Base-by-base conservation (phyloP, 345 rosid genomes). In the Boechera stricta region DNA sequence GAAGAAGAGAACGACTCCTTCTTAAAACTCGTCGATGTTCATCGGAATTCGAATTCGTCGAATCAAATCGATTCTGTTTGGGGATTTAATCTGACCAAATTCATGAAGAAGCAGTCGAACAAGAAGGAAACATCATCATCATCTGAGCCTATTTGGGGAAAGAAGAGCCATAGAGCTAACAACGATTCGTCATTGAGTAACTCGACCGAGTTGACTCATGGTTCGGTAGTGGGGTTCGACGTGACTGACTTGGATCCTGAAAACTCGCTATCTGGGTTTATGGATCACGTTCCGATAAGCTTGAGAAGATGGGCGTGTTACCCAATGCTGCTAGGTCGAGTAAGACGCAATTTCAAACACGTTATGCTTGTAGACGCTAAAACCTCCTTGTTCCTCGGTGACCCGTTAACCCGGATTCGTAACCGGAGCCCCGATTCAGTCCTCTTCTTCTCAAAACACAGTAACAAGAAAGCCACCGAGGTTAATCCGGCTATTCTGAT, bases 281-380 rank as follows among this genome's bases (percentile, higher is more conserved):
- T 95, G 55, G 89, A 89, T 36, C 86, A 85, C 47, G 90, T 89
- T 35, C 96, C 96, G 0, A 77, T 92, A 79, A 83, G 86, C 73
- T 55, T 95, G 72, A 74, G 90, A 55, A 75, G 98, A 63, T 94
- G 98, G 97, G 97, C 97, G 7, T 86, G 94, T 79, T 94, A 90
- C 42, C 91, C 97, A 21, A 90, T 95, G 97, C 78, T 95, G 1
- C 84, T 95, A 0, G 99, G 98, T 2, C 95, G 97, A 32, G 76
- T 95, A 48, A 73, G 94, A 64, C 86, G 92, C 38, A 89, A 77
- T 74, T 95, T 89, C 69, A 95, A 88, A 82, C 99, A 90, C 67
- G 62, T 91, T 21, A 77, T 88, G 83, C 82, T 95, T 5, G 75
- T 84, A 0, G 96, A 95, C 69, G 84, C 84, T 0, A 90, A 85